Evolutionary conservation across 139 green algal species (phyloP).

Genomic region (Ettlia oleoabundans): DNA sequence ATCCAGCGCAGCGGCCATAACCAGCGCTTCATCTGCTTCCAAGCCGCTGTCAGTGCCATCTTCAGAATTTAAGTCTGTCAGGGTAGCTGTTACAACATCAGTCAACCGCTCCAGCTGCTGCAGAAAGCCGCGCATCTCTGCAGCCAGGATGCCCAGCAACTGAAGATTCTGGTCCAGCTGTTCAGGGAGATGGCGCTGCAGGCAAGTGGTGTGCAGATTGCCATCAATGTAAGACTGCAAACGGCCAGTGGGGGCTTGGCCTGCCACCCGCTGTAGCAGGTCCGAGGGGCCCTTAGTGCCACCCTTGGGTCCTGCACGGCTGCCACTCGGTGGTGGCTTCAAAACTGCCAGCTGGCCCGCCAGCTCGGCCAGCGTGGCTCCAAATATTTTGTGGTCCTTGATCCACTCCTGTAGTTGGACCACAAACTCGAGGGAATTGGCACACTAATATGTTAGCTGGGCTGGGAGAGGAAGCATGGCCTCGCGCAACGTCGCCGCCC

Average conservation of each 20-base stretch:
- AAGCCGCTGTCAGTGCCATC: background rate
- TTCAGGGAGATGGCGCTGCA: constrained; percentile 20
- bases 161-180: constrained; percentile 37
- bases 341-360: constrained; percentile 28
- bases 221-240: constrained; percentile 17
- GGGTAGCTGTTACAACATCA: background rate
- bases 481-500: too few species aligned
- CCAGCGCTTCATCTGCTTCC: background rate
- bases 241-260: background rate
- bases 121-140: constrained; percentile 24
- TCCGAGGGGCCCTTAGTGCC: background rate
- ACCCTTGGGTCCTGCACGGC: background rate
- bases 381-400: constrained; percentile 24
- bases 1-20: background rate
- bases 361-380: constrained; percentile 28
- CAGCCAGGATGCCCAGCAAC: constrained; percentile 26
- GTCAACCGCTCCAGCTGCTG: background rate
- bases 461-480: background rate
- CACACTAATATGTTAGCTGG: too few species aligned
- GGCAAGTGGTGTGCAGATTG: background rate
- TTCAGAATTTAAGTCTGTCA: background rate
- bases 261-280: background rate
- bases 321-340: background rate
- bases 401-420: constrained; percentile 26
- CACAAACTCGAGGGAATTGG: too few species aligned